A percentile compares a stretch with the other conserved stretches of the same genome.
Evolutionary conservation across 192 early-diverging fungal genomes (phyloP).

Genomic region (Gaertneriomyces sp.): DNA sequence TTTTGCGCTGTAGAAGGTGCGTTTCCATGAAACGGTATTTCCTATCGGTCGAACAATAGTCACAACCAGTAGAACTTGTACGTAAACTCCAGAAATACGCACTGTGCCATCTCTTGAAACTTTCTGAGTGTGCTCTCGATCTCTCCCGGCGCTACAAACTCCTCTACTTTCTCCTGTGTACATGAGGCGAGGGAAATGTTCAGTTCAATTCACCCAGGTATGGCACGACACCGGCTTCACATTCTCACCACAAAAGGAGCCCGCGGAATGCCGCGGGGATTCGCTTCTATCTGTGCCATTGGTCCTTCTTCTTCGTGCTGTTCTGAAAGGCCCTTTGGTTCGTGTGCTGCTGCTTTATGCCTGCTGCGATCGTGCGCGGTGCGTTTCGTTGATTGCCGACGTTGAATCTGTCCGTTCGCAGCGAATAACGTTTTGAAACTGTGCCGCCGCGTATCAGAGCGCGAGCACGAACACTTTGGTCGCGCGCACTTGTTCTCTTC

Average conservation of each 20-base stretch:
- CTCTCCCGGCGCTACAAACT: conserved; percentile 71
- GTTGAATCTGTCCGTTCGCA: no score
- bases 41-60: conserved; percentile 37
- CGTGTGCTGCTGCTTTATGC: no score
- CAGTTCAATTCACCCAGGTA: not conserved
- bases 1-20: conserved; percentile 79
- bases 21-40: conserved; percentile 99
- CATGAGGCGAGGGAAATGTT: conserved; percentile 1
- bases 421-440: no score
- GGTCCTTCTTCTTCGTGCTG: no score
- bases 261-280: conserved; percentile 92
- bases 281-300: conserved; percentile 61
- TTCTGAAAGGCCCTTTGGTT: no score
- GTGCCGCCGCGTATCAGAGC: no score
- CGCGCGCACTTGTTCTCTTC: no score
- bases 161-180: conserved; percentile 77
- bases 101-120: conserved; percentile 86
- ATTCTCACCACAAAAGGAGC: conserved; percentile 85
- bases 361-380: no score
- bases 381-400: no score
- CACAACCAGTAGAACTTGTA: not conserved
- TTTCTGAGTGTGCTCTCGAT: conserved; percentile 85
- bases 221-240: not conserved
- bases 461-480: no score
- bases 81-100: conserved; percentile 17